Conservation (phyloP, 2,329 filamentous ascomycete species). For the Beauveria scarabaeidicola region DNA sequence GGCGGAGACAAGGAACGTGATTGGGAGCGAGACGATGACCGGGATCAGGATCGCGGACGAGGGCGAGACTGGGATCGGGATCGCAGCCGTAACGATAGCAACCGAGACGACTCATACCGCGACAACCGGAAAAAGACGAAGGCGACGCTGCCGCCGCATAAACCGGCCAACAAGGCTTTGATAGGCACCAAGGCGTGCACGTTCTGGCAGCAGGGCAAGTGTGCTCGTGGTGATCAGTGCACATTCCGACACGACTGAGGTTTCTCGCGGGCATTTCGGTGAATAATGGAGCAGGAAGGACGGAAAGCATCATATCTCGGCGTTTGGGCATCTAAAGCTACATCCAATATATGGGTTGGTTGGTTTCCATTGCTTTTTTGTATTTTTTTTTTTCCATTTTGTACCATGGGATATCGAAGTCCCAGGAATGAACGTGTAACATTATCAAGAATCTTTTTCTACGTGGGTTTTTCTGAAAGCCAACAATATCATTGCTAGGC, state of each 20-base stretch:
- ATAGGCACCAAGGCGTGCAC: constrained; percentile 61
- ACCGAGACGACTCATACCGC: constrained; percentile 24
- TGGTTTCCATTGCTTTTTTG: not conserved
- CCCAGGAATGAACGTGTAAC: not conserved
- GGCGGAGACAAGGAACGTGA: constrained; percentile 19
- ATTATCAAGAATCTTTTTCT: not conserved
- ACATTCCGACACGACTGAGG: constrained; percentile 59
- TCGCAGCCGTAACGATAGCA: constrained; percentile 26
- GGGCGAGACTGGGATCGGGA: constrained; percentile 26
- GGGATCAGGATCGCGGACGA: not conserved
- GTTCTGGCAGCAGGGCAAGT: constrained; percentile 63
- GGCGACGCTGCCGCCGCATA: constrained; percentile 31
- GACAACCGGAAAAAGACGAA: constrained; percentile 31
- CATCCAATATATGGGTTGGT: not conserved
- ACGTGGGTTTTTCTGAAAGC: not conserved
- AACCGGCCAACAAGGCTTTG: constrained; percentile 44
- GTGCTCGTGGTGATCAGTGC: constrained; percentile 64
- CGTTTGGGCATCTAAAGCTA: constrained; percentile 1
- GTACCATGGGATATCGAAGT: not conserved
- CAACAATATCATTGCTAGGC: not conserved
- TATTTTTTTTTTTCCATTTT: not conserved
- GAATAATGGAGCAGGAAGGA: not conserved
- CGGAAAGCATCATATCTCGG: not conserved
- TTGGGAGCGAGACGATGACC: constrained; percentile 17
- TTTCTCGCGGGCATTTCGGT: not conserved